phyloP scores from a whole-genome alignment of 371 early-diverging fungal species.

The Mortierella sp. region DNA sequence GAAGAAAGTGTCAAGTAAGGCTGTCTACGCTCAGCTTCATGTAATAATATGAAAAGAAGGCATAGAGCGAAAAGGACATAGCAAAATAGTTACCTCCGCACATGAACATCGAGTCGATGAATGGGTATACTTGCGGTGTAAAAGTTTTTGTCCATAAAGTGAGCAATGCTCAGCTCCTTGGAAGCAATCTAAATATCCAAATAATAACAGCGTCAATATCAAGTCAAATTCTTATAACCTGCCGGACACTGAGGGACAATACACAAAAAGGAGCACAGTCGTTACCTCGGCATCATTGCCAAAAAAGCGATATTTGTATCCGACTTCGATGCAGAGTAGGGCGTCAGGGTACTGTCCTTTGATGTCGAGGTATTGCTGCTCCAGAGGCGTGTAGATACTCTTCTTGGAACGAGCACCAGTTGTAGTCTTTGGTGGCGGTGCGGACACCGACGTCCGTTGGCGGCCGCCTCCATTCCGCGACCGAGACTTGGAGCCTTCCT shows the following conservation, averaged over 20 bases:
- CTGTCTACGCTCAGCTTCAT: neutral
- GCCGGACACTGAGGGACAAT: no score
- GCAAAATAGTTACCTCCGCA: conserved; percentile 66
- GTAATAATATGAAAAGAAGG: neutral
- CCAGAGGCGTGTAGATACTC: conserved; percentile 82
- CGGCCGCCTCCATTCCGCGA: neutral
- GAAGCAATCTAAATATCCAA: conserved; percentile 67
- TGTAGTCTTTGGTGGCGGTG: neutral
- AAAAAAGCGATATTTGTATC: conserved; percentile 91
- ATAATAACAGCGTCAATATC: neutral
- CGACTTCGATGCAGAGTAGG: conserved; percentile 87
- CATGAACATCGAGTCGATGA: conserved; percentile 83
- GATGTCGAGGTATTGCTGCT: conserved; percentile 82
- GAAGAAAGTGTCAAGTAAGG: neutral
- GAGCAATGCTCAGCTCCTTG: conserved; percentile 79
- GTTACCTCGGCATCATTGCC: conserved; percentile 77
- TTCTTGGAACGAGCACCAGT: conserved; percentile 14
- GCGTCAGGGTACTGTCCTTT: conserved; percentile 78
- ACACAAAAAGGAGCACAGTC: neutral
- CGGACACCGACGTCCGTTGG: neutral
- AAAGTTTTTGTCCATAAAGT: conserved; percentile 83
- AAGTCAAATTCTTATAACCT: neutral
- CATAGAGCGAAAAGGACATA: neutral
- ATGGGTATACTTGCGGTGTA: conserved; percentile 85
- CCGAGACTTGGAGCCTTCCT: neutral